Evolutionary conservation across 176 grass and related monocot genomes (phyloP), one percentile per base, ranked within the genome.

Genomic region (Oryza nivara): DNA sequence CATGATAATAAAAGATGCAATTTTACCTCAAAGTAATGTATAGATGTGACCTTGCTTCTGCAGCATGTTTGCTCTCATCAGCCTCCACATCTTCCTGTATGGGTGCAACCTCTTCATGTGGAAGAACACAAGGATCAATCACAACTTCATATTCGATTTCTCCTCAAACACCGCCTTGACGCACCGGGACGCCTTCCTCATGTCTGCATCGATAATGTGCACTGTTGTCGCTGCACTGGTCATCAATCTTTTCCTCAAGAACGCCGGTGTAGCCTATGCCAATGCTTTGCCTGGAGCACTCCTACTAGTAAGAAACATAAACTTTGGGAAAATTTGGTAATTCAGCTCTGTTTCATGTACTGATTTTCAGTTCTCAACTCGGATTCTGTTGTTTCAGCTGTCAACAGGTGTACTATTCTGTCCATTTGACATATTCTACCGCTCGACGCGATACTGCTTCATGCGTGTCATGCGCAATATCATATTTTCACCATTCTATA

Each of bases 31-130:
- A 1, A 40, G 1, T 79, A 74, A 65, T 46, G 30, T 56, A 11
- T 56, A 15, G 4, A 1, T 46, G 10, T 43, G 11, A 2, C 65
- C 28, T 47, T 61, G 9, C 9, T 80, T 67, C 9, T 44, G 74
- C 89, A 98, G 96, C 78, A 90, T 96, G 96, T 98, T 98, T 52
- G 89, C 96, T 11, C 93, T 98, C 20, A 85, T 98, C 48, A 98
- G 93, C 75, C 67, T 98, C 81, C 96, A 98, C 51, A 83, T 90
- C 80, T 98, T 98, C 76, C 51, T 98, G 16, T 98, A 98, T 28
- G 96, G 96, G 1, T 98, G 96, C 89, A 95, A 98, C 71, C 80
- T 98, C 14, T 90, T 92, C 77, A 80, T 92, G 85, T 98, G 96
- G 96, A 95, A 90, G 81, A 83, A 70, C 65, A 94, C 92, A 28